These are phyloP conservation scores for Trichosanthes truncata DNA, from an alignment of 306 rosid genomes.

Conservation along the genomic window DNA sequence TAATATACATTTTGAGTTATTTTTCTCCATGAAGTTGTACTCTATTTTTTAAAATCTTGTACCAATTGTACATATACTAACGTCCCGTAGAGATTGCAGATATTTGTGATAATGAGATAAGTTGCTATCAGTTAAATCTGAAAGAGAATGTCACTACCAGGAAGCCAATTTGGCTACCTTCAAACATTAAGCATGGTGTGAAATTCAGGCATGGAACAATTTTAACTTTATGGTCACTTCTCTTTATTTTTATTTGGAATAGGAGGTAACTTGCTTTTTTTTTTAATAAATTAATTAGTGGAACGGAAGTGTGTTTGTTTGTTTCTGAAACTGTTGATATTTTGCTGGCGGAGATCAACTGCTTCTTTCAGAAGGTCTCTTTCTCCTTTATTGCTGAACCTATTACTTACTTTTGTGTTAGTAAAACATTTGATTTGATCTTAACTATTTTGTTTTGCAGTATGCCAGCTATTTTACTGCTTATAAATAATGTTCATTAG, in stretches of 20 bases:
- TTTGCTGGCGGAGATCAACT: slow-evolving; percentile 41
- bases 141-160: slow-evolving; percentile 44
- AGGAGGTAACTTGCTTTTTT: slow-evolving; percentile 1
- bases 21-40: neutral
- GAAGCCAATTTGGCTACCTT: slow-evolving; percentile 43
- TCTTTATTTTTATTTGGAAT: neutral
- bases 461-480: neutral
- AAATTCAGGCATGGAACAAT: slow-evolving; percentile 61
- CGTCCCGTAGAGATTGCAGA: slow-evolving; percentile 40
- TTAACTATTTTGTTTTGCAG: neutral
- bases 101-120: slow-evolving; percentile 35
- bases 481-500: neutral
- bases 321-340: slow-evolving; percentile 34
- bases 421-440: slow-evolving; percentile 2
- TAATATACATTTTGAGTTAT: neutral
- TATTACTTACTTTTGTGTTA: neutral
- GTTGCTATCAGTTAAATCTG: slow-evolving; percentile 38
- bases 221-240: neutral
- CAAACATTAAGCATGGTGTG: slow-evolving; percentile 53
- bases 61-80: neutral
- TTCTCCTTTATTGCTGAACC: slow-evolving; percentile 7
- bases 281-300: slow-evolving; percentile 32
- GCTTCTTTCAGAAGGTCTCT: slow-evolving; percentile 59
- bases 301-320: slow-evolving; percentile 64
- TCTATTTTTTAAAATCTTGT: neutral